Evolutionary conservation across 192 early-diverging fungal genomes (phyloP).

Genomic region (Chytriomyces confervae): DNA sequence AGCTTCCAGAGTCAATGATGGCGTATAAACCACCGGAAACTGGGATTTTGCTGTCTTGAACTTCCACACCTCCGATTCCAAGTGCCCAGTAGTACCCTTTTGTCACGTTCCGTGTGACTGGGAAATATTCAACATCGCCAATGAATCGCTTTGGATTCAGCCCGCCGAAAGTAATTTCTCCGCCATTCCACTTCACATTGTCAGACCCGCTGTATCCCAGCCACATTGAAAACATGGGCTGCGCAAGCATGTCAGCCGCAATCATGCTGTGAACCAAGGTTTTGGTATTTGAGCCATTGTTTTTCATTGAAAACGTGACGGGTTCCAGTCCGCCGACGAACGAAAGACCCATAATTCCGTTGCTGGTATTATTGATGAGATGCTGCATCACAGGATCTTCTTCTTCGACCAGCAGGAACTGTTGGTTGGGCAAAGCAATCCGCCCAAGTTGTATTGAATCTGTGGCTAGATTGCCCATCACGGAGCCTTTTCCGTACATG

Average conservation of each 20-base stretch:
- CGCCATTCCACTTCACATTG: not conserved
- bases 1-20: conserved; percentile 3
- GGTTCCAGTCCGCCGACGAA: conserved; percentile 7
- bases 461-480: not conserved
- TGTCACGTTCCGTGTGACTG: not conserved
- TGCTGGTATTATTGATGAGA: conserved; percentile 10
- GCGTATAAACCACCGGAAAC: not conserved
- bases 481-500: conserved; percentile 25
- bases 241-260: not conserved
- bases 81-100: conserved; percentile 16
- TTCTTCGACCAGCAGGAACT: not conserved
- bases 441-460: not conserved
- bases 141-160: not conserved
- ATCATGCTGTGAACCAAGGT: not conserved
- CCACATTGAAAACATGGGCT: conserved; percentile 10
- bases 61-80: not conserved
- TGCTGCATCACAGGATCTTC: conserved; percentile 5
- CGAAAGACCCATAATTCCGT: conserved; percentile 16
- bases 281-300: not conserved
- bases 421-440: not conserved
- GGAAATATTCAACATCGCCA: not conserved
- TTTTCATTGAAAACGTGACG: not conserved
- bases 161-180: not conserved
- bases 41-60: not conserved
- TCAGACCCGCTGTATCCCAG: not conserved